phyloP scores from a whole-genome alignment of 2,329 filamentous ascomycete genomes.

The Nigrospora osmanthi region DNA sequence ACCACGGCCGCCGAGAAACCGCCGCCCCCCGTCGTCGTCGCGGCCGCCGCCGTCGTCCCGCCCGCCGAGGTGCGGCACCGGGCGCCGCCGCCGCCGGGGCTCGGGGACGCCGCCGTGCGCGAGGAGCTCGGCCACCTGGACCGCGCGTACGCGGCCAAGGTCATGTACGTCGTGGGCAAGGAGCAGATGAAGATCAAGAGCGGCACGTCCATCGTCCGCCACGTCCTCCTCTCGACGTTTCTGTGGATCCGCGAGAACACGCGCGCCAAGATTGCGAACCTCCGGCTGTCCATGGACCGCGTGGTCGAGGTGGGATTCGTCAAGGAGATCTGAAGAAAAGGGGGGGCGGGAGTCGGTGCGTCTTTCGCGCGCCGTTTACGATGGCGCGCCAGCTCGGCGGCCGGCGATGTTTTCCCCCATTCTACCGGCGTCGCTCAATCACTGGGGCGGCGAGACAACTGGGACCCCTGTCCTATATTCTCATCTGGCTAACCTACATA shows the following conservation, averaged over 20 bases:
- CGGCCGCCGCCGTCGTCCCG: no score
- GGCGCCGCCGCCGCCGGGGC: conserved; percentile 6
- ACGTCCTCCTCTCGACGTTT: conserved; percentile 43
- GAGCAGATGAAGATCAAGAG: conserved; percentile 46
- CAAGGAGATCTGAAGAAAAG: conserved; percentile 35
- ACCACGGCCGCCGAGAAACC: conserved; percentile 6
- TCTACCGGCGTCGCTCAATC: no score
- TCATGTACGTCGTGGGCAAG: conserved; percentile 53
- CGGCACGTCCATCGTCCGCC: conserved; percentile 32
- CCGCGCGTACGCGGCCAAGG: conserved; percentile 36
- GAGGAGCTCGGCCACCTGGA: conserved; percentile 35
- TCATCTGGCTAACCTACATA: no score
- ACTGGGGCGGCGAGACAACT: no score
- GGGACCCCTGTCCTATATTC: no score
- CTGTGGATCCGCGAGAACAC: conserved; percentile 61
- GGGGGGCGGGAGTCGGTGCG: no score
- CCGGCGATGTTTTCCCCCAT: no score
- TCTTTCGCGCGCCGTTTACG: no score
- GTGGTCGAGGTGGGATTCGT: conserved; percentile 64
- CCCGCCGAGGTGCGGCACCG: no score
- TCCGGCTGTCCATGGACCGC: conserved; percentile 50
- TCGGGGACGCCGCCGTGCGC: conserved; percentile 16
- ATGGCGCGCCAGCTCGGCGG: no score
- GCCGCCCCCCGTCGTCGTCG: not conserved
- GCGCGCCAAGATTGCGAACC: conserved; percentile 56